These are phyloP conservation scores for Melanogaster broomeanus DNA, from an alignment of 768 basidiomycete genomes.

Conservation along the genomic window DNA sequence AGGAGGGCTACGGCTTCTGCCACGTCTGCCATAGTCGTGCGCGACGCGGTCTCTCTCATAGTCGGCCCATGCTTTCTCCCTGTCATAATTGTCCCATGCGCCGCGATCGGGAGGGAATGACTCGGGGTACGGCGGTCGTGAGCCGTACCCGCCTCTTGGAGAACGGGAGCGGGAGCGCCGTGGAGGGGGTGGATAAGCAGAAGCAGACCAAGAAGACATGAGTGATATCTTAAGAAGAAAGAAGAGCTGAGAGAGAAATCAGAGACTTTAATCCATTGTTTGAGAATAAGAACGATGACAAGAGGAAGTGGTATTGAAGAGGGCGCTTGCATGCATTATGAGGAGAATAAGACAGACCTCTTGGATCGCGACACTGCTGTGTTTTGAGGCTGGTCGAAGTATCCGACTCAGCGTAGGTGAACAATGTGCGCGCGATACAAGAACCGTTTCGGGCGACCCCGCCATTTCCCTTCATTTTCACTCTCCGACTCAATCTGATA, in stretches of 20 bases:
- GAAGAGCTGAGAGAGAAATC: conserved; percentile 48
- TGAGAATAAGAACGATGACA: conserved; percentile 47
- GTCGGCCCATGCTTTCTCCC: conserved; percentile 64
- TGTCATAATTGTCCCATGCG: conserved; percentile 71
- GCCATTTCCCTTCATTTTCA: conserved; percentile 17
- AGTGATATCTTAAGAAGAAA: conserved; percentile 38
- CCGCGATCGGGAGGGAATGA: conserved; percentile 60
- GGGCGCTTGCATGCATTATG: conserved; percentile 78
- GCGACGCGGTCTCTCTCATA: conserved; percentile 70
- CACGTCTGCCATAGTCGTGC: conserved; percentile 70
- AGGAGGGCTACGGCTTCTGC: conserved; percentile 76
- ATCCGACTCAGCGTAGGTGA: conserved; percentile 40
- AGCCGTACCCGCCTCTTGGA: conserved; percentile 53
- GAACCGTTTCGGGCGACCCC: conserved; percentile 14
- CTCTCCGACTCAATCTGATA: conserved; percentile 27
- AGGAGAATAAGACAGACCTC: conserved; percentile 83
- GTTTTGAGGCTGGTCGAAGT: conserved; percentile 34
- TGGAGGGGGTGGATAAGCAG: conserved; percentile 69
- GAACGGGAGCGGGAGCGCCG: conserved; percentile 86
- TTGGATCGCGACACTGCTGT: conserved; percentile 54
- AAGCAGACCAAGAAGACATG: conserved; percentile 77
- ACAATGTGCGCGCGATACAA: conserved; percentile 67
- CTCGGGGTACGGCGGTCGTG: conserved; percentile 60
- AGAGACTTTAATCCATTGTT: conserved; percentile 47
- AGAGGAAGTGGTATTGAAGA: conserved; percentile 63